Evolutionary conservation across 495 filamentous ascomycete species (phyloP).

Genomic region (Apiosordaria backusii): DNA sequence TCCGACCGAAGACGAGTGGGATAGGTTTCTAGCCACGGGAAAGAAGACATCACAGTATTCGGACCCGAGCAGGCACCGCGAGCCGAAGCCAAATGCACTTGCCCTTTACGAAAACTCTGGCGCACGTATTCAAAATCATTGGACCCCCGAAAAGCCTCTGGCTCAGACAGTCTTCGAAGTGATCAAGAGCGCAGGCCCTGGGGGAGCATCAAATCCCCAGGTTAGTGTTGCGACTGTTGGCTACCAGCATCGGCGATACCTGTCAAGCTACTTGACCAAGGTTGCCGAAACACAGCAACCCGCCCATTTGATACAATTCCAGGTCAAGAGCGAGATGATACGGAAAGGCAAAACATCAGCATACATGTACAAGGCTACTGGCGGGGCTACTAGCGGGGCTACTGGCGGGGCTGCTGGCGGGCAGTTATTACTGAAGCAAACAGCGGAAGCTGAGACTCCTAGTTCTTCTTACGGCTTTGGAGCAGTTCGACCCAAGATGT

Average conservation of each 20-base stretch:
- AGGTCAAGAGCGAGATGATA: constrained; percentile 40
- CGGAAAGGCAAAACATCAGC: constrained; percentile 44
- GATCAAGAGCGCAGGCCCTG: constrained; percentile 37
- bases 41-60: constrained; percentile 38
- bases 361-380: constrained; percentile 40
- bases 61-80: constrained; percentile 27
- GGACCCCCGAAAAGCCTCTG: constrained; percentile 45
- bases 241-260: constrained; percentile 42
- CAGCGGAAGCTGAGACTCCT: neutral
- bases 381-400: no score
- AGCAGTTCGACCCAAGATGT: constrained; percentile 19
- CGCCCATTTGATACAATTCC: constrained; percentile 40
- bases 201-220: constrained; percentile 43
- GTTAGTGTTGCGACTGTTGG: constrained; percentile 43
- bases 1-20: constrained; percentile 62
- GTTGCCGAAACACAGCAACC: constrained; percentile 44
- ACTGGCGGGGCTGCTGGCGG: no score
- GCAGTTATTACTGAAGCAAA: neutral
- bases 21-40: constrained; percentile 46
- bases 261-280: constrained; percentile 38
- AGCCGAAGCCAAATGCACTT: constrained; percentile 33
- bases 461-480: constrained; percentile 29
- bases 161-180: constrained; percentile 43
- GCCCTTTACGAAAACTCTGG: constrained; percentile 25
- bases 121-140: constrained; percentile 33